Percentiles rank a stretch among this genome's conserved stretches.
Conservation (phyloP, 805 yeast genomes). For the Cyberlindnera maritima region DNA sequence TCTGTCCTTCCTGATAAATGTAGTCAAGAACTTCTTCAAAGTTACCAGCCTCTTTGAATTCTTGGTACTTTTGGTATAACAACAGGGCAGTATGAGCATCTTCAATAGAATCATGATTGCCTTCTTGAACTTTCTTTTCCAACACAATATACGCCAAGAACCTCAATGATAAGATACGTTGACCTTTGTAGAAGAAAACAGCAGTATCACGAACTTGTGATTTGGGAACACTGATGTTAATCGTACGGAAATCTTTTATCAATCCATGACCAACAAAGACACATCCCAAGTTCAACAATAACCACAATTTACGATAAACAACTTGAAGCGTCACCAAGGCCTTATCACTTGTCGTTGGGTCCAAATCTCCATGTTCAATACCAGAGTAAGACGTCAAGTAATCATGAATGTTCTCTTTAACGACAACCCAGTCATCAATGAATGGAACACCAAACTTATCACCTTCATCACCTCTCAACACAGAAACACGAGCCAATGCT, state of each 20-base stretch:
- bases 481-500: constrained; percentile 87
- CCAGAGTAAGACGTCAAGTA: constrained; percentile 91
- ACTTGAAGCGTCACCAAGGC: constrained; percentile 77
- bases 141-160: constrained; percentile 81
- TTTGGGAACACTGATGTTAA: constrained; percentile 84
- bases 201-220: constrained; percentile 89
- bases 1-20: constrained; percentile 66
- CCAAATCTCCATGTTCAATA: constrained; percentile 88
- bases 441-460: constrained; percentile 70
- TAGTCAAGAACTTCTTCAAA: constrained; percentile 61
- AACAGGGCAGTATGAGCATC: constrained; percentile 87
- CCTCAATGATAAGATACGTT: constrained; percentile 77
- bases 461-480: constrained; percentile 68
- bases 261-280: constrained; percentile 95
- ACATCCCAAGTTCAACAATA: constrained; percentile 83
- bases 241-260: constrained; percentile 86
- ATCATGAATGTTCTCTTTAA: constrained; percentile 69
- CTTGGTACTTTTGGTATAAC: constrained; percentile 69
- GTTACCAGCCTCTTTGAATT: constrained; percentile 53
- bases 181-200: constrained; percentile 70
- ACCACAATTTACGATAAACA: constrained; percentile 88
- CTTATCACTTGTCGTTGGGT: constrained; percentile 60
- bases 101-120: constrained; percentile 95
- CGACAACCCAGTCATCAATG: constrained; percentile 88
- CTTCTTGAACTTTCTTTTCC: constrained; percentile 76